phyloP scores from a whole-genome alignment of 2,329 filamentous ascomycete species.

The Cordyceps cicadae region DNA sequence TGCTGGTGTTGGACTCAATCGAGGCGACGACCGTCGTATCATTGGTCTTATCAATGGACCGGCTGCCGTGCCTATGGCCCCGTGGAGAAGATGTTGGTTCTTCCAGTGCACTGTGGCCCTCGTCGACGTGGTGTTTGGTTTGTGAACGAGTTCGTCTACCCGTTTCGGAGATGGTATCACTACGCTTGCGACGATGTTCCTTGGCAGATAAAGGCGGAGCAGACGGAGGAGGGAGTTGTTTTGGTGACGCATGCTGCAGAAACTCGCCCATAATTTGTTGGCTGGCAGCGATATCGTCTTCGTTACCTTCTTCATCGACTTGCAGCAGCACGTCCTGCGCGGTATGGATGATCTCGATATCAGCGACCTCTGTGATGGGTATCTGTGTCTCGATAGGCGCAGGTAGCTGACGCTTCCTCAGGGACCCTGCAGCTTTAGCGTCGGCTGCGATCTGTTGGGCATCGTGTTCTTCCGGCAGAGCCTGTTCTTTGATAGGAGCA shows the following conservation, averaged over 20 bases:
- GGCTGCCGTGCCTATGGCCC: constrained; percentile 3
- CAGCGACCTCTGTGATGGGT: constrained; percentile 14
- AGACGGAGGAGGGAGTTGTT: not conserved
- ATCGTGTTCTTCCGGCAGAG: not conserved
- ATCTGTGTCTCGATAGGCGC: constrained; percentile 11
- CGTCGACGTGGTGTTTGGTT: constrained; percentile 12
- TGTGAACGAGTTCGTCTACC: constrained; percentile 8
- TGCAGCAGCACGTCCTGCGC: not conserved
- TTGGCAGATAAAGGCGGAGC: not conserved
- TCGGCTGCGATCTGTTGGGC: not conserved
- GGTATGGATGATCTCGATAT: constrained; percentile 15
- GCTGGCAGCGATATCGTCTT: constrained; percentile 15
- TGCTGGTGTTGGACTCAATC: not conserved
- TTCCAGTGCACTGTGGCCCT: constrained; percentile 27
- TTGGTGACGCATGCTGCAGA: constrained; percentile 19
- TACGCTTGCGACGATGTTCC: constrained; percentile 5
- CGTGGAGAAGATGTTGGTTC: not conserved
- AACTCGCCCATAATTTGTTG: constrained; percentile 25
- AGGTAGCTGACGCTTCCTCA: not conserved
- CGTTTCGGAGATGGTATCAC: constrained; percentile 5
- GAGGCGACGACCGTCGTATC: not conserved
- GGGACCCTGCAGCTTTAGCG: not conserved
- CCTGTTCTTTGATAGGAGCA: not conserved
- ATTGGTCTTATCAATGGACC: not conserved
- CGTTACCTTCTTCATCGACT: not conserved